Percentiles rank a stretch among this genome's conserved stretches.
Evolutionary conservation across 1,284 basidiomycete genomes (phyloP).

Genomic region (Heliocybe sulcata): DNA sequence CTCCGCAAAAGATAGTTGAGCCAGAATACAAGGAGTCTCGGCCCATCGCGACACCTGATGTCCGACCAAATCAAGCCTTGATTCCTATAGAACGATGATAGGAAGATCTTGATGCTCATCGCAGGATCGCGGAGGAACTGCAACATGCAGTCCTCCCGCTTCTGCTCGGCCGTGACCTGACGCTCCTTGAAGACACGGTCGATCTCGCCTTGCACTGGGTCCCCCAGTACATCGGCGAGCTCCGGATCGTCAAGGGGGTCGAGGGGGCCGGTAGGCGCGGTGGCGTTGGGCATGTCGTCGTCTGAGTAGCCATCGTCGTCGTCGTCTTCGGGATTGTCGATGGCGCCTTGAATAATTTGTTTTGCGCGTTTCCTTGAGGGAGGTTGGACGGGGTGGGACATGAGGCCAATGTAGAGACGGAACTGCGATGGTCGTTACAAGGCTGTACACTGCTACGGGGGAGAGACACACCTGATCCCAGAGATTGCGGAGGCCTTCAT

Average conservation of each 20-base stretch:
- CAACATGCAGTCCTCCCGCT: constrained; percentile 31
- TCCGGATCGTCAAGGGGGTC: constrained; percentile 7
- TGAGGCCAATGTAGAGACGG: constrained; percentile 45
- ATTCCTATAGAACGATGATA: constrained; percentile 57
- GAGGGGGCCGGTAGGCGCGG: not conserved
- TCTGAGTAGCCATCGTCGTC: constrained; percentile 18
- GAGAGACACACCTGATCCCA: constrained; percentile 50
- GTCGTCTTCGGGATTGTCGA: constrained; percentile 24
- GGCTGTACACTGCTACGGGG: not conserved
- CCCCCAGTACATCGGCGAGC: constrained; percentile 15
- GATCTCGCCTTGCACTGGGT: constrained; percentile 5
- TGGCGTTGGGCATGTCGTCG: constrained; percentile 5
- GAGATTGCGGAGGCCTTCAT: constrained; percentile 34
- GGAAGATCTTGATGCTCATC: constrained; percentile 42
- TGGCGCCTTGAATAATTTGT: constrained; percentile 8
- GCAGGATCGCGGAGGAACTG: constrained; percentile 55
- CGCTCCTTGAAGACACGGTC: constrained; percentile 4
- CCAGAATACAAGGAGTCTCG: not conserved
- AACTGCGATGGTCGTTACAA: constrained; percentile 30
- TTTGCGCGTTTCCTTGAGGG: not conserved
- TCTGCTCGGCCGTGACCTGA: constrained; percentile 10
- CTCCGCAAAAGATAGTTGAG: constrained; percentile 3
- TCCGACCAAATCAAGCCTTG: constrained; percentile 57
- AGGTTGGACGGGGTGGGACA: constrained; percentile 26
- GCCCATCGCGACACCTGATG: constrained; percentile 1